A percentile compares a stretch with the other conserved stretches of the same genome.
phyloP scores from a whole-genome alignment of 441 rosid species.

The Pelargonium citronellum region DNA sequence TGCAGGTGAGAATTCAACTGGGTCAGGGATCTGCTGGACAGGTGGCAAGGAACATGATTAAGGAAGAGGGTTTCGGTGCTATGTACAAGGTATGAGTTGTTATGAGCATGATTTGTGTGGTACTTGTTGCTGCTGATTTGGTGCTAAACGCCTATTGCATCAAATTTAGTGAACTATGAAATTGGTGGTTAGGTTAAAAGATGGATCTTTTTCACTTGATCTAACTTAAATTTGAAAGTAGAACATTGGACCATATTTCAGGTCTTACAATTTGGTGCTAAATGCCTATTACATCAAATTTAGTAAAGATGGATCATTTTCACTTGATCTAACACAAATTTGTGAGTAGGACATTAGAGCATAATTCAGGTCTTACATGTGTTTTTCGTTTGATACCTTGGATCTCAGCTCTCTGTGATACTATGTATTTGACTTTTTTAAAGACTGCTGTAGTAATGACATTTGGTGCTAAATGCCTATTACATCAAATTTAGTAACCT shows the following conservation, averaged over 20 bases:
- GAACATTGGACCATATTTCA: background rate
- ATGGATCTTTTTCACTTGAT: constrained; percentile 6
- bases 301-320: constrained; percentile 5
- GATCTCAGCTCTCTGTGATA: too few species aligned
- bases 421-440: too few species aligned
- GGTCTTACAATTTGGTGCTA: constrained; percentile 16
- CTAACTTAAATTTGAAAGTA: background rate
- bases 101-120: constrained; percentile 1
- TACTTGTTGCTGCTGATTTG: constrained; percentile 15
- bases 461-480: constrained; percentile 13
- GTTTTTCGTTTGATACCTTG: too few species aligned
- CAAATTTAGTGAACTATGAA: too few species aligned
- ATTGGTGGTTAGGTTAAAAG: background rate
- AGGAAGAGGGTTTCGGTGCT: constrained; percentile 80
- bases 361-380: too few species aligned
- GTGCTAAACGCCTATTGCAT: background rate
- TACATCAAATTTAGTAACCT: too few species aligned
- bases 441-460: too few species aligned
- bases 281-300: too few species aligned
- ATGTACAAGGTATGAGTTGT: constrained; percentile 62
- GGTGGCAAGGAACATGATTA: constrained; percentile 76
- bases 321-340: background rate
- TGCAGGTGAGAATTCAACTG: constrained; percentile 92
- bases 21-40: constrained; percentile 92
- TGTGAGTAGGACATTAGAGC: background rate